Conservation (phyloP, 805 yeast genomes). For the Deakozyma indianensis region DNA sequence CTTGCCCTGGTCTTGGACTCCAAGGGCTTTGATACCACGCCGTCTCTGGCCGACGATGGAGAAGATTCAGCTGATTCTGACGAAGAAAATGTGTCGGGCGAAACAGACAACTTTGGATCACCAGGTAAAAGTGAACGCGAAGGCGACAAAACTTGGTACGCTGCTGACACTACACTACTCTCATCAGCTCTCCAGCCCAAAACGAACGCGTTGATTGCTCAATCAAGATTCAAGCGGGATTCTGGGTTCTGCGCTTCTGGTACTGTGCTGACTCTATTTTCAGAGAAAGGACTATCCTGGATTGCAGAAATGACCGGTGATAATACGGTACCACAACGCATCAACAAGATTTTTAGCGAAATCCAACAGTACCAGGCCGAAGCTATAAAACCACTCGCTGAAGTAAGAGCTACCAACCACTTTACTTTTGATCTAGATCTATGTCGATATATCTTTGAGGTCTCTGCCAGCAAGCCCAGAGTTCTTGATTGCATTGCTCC, state of each 20-base stretch:
- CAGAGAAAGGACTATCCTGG: constrained; percentile 27
- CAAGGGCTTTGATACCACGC: not conserved
- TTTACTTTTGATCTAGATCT: not conserved
- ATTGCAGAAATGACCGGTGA: constrained; percentile 15
- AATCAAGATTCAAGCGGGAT: constrained; percentile 13
- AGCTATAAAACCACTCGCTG: constrained; percentile 4
- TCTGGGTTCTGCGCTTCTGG: constrained; percentile 4
- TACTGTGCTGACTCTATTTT: constrained; percentile 27
- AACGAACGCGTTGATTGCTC: not conserved
- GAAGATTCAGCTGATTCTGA: constrained; percentile 4
- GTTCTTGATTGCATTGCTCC: not conserved
- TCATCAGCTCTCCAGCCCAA: not conserved
- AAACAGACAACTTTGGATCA: not conserved
- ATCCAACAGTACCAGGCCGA: constrained; percentile 4
- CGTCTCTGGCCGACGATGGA: constrained; percentile 2
- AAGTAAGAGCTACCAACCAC: constrained; percentile 1
- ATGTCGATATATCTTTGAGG: not conserved
- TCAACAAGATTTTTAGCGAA: constrained; percentile 2
- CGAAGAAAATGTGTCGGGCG: constrained; percentile 2
- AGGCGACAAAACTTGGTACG: constrained; percentile 1
- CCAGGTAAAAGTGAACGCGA: constrained; percentile 5
- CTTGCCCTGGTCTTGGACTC: constrained; percentile 6
- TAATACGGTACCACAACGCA: not conserved
- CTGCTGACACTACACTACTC: not conserved
- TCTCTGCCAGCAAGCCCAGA: not conserved